phyloP scores from a whole-genome alignment of 371 early-diverging fungal genomes.

The Lichtheimia corymbifera region DNA sequence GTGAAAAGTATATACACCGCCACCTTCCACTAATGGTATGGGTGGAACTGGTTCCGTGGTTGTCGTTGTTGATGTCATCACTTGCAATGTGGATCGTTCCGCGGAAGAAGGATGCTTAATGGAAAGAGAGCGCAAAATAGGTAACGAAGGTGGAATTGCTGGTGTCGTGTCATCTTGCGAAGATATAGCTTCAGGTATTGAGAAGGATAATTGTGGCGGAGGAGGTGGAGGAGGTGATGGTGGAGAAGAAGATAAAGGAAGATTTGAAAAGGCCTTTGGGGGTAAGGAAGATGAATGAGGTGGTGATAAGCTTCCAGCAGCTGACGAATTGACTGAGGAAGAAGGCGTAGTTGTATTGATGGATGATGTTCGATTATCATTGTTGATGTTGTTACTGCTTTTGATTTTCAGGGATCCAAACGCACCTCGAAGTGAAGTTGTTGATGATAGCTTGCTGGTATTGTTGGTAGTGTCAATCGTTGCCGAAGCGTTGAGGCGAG shows the following conservation, averaged over 20 bases:
- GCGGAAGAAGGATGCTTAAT: no score
- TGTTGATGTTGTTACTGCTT: background rate
- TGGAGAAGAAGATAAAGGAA: background rate
- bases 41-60: slow-evolving; percentile 1
- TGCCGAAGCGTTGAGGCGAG: background rate
- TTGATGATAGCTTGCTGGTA: no score
- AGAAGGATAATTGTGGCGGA: background rate
- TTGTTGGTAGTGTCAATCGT: background rate
- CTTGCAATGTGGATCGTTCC: background rate
- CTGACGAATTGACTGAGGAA: background rate
- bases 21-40: slow-evolving; percentile 1
- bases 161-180: no score
- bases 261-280: no score
- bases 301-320: background rate
- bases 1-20: slow-evolving; percentile 8
- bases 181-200: background rate
- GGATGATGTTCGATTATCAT: background rate
- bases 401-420: slow-evolving; percentile 1
- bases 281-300: no score
- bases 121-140: no score
- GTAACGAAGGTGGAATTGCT: no score
- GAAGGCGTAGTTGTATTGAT: background rate
- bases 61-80: background rate
- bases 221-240: slow-evolving; percentile 3
- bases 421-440: background rate